Percentiles rank a stretch among this genome's conserved stretches.
Evolutionary conservation across 139 green algal species (phyloP).

Genomic region (Ettlia oleoabundans): DNA sequence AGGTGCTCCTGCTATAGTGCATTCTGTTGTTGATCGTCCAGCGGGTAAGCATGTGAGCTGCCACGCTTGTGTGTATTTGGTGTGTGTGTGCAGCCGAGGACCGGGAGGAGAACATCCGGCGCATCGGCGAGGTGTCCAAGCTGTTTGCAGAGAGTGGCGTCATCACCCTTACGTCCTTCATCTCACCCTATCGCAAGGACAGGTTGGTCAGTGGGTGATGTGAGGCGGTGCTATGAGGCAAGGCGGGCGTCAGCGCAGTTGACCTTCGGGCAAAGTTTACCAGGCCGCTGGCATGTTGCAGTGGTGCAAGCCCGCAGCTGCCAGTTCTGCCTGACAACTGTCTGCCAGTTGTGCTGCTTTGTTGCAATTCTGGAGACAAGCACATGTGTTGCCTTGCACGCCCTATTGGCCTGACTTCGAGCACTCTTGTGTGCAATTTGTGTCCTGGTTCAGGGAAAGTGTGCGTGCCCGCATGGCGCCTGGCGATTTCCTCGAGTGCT

Average conservation of each 20-base stretch:
- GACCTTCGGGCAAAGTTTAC: too few species aligned
- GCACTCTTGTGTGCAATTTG: too few species aligned
- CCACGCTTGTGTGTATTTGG: background rate
- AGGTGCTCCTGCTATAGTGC: background rate
- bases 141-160: conserved; percentile 88
- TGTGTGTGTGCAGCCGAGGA: conserved; percentile 55
- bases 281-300: too few species aligned
- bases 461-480: conserved; percentile 11
- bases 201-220: conserved; percentile 45
- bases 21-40: too few species aligned
- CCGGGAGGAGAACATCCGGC: conserved; percentile 95
- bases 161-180: conserved; percentile 95
- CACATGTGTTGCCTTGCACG: too few species aligned
- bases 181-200: conserved; percentile 92
- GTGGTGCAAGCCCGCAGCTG: too few species aligned
- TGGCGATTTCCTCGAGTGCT: conserved; percentile 90
- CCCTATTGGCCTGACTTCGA: too few species aligned
- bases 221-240: background rate
- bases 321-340: too few species aligned
- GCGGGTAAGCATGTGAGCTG: too few species aligned
- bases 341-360: too few species aligned
- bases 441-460: conserved; percentile 1
- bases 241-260: background rate
- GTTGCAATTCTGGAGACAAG: too few species aligned
- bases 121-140: conserved; percentile 94